Evolutionary conservation across 140 eudicot genomes (phyloP).

Genomic region (Cichorium intybus): DNA sequence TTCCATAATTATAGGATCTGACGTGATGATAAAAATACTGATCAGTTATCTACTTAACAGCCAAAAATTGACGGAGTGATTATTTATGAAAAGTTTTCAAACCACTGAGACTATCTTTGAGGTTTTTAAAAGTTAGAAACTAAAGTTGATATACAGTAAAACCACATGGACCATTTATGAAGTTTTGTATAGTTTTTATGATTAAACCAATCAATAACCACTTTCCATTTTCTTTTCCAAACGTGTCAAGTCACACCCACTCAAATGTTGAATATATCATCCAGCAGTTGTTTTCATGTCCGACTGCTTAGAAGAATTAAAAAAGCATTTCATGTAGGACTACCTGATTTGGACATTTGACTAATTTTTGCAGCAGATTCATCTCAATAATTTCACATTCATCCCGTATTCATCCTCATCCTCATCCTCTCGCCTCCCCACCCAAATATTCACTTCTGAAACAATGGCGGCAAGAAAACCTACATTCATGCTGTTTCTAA

Average conservation of each 20-base stretch:
- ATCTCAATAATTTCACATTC: slow-evolving; percentile 10
- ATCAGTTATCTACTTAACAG: too few relatives aligned
- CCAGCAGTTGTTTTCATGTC: slow-evolving; percentile 1
- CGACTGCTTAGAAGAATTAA: not conserved
- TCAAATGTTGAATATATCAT: not conserved
- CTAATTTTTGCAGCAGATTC: slow-evolving; percentile 11
- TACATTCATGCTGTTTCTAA: slow-evolving; percentile 9
- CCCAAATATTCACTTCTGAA: slow-evolving; percentile 1
- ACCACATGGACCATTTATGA: too few relatives aligned
- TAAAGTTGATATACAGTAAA: too few relatives aligned
- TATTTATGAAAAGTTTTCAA: too few relatives aligned
- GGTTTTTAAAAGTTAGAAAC: too few relatives aligned
- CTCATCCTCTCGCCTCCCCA: not conserved
- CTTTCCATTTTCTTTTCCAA: too few relatives aligned
- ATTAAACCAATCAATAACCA: too few relatives aligned
- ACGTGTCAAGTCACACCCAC: not conserved
- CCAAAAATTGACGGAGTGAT: too few relatives aligned
- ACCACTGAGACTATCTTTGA: too few relatives aligned
- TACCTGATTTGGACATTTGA: slow-evolving; percentile 3
- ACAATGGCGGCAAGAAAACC: slow-evolving; percentile 21
- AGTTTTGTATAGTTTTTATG: too few relatives aligned
- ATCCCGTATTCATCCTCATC: not conserved
- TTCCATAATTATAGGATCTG: too few relatives aligned
- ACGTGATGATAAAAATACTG: too few relatives aligned
- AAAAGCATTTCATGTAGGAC: not conserved